phyloP scores from a whole-genome alignment of 345 rosid species.

The Murraya paniculata region DNA sequence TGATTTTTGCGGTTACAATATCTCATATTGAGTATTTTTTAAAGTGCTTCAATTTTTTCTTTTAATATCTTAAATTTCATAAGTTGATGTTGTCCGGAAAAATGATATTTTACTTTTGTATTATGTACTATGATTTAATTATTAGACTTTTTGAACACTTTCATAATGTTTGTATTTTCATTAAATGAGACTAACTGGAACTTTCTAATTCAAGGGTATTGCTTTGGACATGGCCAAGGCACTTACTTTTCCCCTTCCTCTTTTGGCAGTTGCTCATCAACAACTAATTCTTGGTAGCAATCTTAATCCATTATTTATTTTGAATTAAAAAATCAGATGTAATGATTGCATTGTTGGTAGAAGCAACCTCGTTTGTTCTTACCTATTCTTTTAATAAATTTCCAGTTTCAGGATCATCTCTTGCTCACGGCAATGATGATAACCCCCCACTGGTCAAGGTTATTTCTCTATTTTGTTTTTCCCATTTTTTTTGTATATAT shows the following conservation, averaged over 20 bases:
- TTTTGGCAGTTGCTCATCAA: conserved; percentile 75
- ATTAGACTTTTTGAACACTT: neutral
- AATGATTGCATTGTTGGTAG: conserved; percentile 5
- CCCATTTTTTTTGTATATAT: neutral
- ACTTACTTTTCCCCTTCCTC: conserved; percentile 76
- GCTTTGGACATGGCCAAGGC: conserved; percentile 69
- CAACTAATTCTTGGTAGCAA: conserved; percentile 71
- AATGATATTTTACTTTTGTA: neutral
- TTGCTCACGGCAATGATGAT: conserved; percentile 40
- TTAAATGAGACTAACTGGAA: conserved; percentile 17
- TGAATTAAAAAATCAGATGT: neutral
- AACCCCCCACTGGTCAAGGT: conserved; percentile 62
- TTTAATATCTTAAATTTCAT: neutral
- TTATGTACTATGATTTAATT: neutral
- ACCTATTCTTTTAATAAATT: conserved; percentile 4
- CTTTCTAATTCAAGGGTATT: conserved; percentile 50
- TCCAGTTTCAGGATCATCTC: conserved; percentile 52
- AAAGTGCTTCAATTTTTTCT: neutral
- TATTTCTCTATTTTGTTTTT: conserved; percentile 5
- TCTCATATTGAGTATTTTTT: neutral
- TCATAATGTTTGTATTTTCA: neutral
- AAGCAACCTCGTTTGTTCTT: conserved; percentile 11
- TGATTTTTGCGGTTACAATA: neutral
- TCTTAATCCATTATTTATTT: neutral
- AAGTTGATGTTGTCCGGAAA: neutral